These are phyloP conservation scores for Neurospora sp. DNA, from an alignment of 495 filamentous ascomycete genomes.

Conservation along the genomic window DNA sequence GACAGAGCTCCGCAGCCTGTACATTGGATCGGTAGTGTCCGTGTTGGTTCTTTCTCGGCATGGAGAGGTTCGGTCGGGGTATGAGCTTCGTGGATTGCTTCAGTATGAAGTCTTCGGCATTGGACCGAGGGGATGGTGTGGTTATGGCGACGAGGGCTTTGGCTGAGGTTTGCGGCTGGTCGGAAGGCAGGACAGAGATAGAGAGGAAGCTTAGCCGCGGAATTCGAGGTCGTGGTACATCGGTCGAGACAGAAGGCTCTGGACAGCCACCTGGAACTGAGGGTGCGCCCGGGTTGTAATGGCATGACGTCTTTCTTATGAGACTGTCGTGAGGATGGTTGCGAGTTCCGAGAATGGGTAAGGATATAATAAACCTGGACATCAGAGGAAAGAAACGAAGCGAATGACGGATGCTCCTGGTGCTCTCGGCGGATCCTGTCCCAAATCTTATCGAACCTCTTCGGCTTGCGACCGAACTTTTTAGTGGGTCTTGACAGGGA, in stretches of 20 bases:
- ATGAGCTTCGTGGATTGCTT: constrained; percentile 7
- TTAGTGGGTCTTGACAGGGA: neutral
- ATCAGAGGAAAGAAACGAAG: neutral
- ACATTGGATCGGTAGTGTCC: constrained; percentile 51
- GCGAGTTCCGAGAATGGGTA: neutral
- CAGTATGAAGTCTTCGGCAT: constrained; percentile 20
- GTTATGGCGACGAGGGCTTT: constrained; percentile 1
- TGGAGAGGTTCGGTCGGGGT: neutral
- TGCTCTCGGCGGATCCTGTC: neutral
- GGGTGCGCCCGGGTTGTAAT: constrained; percentile 15
- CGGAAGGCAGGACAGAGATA: constrained; percentile 35
- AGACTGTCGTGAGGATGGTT: neutral
- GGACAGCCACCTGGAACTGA: constrained; percentile 29
- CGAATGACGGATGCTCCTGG: neutral
- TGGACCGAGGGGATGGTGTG: constrained; percentile 14
- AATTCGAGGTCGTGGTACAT: constrained; percentile 8
- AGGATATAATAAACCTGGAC: neutral
- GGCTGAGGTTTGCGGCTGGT: neutral
- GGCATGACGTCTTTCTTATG: neutral
- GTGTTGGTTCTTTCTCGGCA: neutral
- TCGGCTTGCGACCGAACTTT: neutral
- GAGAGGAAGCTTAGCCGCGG: constrained; percentile 20
- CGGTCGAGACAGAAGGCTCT: constrained; percentile 31
- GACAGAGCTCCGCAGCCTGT: constrained; percentile 82
- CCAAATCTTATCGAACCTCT: neutral